Conservation (phyloP, 495 filamentous ascomycete genomes). For the Penicillium steckii region DNA sequence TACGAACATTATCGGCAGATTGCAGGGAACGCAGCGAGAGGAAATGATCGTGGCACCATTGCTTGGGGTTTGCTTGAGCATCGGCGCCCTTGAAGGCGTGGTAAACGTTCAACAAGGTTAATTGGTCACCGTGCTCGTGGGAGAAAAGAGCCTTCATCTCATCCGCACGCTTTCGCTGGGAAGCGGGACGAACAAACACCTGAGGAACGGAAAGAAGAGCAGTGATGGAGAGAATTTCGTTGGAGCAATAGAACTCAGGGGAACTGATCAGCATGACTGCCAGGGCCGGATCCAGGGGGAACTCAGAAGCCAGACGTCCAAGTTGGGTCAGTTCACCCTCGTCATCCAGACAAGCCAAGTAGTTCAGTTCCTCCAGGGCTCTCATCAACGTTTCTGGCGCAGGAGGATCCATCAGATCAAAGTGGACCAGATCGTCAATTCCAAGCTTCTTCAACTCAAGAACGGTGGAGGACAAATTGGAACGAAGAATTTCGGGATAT, state of each 20-base stretch:
- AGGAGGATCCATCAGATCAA: conserved; percentile 98
- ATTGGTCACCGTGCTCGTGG: conserved; percentile 89
- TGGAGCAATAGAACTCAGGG: conserved; percentile 98
- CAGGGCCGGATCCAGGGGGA: conserved; percentile 90
- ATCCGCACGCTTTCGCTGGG: conserved; percentile 85
- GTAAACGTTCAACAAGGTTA: conserved; percentile 96
- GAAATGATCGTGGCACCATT: conserved; percentile 98
- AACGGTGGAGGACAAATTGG: conserved; percentile 91
- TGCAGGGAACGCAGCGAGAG: conserved; percentile 85
- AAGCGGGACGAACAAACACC: conserved; percentile 85
- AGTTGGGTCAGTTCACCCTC: conserved; percentile 87
- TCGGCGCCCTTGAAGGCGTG: conserved; percentile 87
- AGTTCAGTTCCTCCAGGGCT: conserved; percentile 96
- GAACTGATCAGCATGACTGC: conserved; percentile 98
- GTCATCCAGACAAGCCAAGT: conserved; percentile 93
- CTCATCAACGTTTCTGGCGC: conserved; percentile 99
- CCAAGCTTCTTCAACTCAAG: conserved; percentile 97
- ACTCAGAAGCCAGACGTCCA: conserved; percentile 87
- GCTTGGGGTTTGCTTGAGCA: conserved; percentile 70
- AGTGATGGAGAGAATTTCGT: conserved; percentile 94
- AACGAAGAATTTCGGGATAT: conserved; percentile 91
- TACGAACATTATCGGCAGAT: conserved; percentile 89
- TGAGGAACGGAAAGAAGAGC: conserved; percentile 92
- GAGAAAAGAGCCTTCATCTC: conserved; percentile 96
- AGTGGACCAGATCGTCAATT: conserved; percentile 93